Percentiles rank a stretch among this genome's conserved stretches.
Evolutionary conservation across 2,329 filamentous ascomycete genomes (phyloP).

Genomic region (Venturia aucupariae): DNA sequence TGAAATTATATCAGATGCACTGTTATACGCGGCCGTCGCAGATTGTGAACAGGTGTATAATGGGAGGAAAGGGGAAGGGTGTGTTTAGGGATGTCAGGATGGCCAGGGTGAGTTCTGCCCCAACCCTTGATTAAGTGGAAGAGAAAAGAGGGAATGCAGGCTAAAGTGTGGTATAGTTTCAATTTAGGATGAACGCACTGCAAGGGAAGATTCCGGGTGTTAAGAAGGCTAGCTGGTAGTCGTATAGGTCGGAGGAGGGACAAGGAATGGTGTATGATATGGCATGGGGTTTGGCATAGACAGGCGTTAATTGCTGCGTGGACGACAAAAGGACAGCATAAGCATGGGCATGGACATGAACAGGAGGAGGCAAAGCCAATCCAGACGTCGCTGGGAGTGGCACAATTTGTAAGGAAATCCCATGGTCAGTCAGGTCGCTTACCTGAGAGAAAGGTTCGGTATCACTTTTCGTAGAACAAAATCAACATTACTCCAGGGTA

Average conservation of each 20-base stretch:
- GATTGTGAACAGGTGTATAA: conserved; percentile 86
- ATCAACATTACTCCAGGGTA: neutral
- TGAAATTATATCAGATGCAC: conserved; percentile 92
- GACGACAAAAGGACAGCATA: neutral
- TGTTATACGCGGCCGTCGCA: conserved; percentile 88
- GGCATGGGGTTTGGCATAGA: neutral
- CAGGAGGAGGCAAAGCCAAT: neutral
- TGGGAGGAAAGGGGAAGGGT: conserved; percentile 83
- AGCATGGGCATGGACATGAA: neutral
- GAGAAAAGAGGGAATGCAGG: neutral
- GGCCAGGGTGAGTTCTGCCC: conserved; percentile 61
- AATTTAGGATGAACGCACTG: conserved; percentile 85
- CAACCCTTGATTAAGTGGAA: neutral
- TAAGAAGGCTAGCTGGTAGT: conserved; percentile 94
- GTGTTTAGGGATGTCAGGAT: conserved; percentile 90
- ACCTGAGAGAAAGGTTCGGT: neutral
- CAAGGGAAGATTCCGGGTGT: conserved; percentile 82
- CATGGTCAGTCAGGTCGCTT: too few relatives aligned
- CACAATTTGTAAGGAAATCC: neutral
- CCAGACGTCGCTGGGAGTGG: neutral
- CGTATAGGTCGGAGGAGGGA: neutral
- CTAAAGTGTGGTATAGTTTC: conserved; percentile 51
- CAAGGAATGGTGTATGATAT: neutral
- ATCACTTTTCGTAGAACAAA: neutral
- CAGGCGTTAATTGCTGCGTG: neutral